These are phyloP conservation scores for Mucor mucedo DNA, from an alignment of 371 early-diverging fungal species.

Conservation along the genomic window DNA sequence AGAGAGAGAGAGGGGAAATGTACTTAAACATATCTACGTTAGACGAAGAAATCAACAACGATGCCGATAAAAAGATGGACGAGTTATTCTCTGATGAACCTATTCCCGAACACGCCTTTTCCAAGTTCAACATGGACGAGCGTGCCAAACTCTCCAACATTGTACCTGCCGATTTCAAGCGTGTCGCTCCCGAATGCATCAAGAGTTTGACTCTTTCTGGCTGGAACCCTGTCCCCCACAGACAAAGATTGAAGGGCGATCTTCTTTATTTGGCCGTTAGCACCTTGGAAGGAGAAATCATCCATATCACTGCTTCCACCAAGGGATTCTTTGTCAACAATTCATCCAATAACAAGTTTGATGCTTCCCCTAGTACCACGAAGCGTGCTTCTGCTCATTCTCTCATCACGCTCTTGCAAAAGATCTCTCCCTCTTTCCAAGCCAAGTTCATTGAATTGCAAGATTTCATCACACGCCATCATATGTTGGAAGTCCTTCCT, in stretches of 20 bases:
- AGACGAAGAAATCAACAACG: constrained; percentile 50
- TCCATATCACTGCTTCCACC: constrained; percentile 86
- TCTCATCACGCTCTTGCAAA: constrained; percentile 70
- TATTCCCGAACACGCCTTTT: constrained; percentile 62
- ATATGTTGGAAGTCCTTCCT: constrained; percentile 83
- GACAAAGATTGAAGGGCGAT: constrained; percentile 80
- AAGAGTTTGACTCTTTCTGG: constrained; percentile 80
- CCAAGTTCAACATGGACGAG: constrained; percentile 58
- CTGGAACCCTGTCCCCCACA: constrained; percentile 91
- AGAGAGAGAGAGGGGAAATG: background rate
- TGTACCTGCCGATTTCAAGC: constrained; percentile 58
- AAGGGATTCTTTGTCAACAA: constrained; percentile 89
- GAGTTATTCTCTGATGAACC: constrained; percentile 48
- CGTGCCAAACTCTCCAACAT: constrained; percentile 60
- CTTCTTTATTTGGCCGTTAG: constrained; percentile 82
- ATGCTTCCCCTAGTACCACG: constrained; percentile 62
- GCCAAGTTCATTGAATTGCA: constrained; percentile 72
- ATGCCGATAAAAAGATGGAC: constrained; percentile 49
- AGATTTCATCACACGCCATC: constrained; percentile 67
- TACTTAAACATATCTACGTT: background rate
- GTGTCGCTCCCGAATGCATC: constrained; percentile 70
- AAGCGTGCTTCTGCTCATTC: constrained; percentile 67
- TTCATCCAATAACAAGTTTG: constrained; percentile 75
- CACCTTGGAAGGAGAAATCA: constrained; percentile 81
- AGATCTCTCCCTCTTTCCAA: constrained; percentile 74